Evolutionary conservation across 2,329 filamentous ascomycete species (phyloP), one percentile per base, ranked within the genome.

Genomic region (Zelopaecilomyces penicillatus): DNA sequence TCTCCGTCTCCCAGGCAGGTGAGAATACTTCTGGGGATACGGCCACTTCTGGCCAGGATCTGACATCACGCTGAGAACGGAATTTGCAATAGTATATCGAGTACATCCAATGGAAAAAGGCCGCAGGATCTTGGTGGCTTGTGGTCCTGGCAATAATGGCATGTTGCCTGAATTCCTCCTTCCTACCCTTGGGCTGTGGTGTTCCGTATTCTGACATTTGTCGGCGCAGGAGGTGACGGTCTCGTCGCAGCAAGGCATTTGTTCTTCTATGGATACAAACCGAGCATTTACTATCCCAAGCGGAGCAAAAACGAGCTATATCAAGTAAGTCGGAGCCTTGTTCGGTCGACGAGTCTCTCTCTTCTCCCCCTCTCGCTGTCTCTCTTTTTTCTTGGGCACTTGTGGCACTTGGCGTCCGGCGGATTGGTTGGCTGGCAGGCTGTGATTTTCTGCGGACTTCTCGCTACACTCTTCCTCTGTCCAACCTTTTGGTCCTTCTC

Each of bases 191-290:
- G 19, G 19, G 19, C 19, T 19, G 19, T 19, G 19, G 19, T 19
- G 19, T 19, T 44, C 42, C 28, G 5, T 12, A 5, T 30, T 39
- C 30, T 34, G 32, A 19, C 19, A 36, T 32, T 28, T 10, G 5
- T 76, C 75, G 37, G 19, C 19, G 30, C 43, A 90, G 87, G 93
- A 50, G 93, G 93, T 33, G 93, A 98, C 64, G 93, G 93, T 3
- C 78, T 98, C 3, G 93, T 98, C 29, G 90, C 91, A 39, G 93
- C 93, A 43, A 82, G 93, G 28, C 93, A 98, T 65, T 76, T 98
- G 5, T 81, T 80, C 61, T 86, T 95, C 60, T 97, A 94, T 62
- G 91, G 93, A 50, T 98, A 97, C 66, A 77, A 78, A 27, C 90
- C 91, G 4, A 84, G 80, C 6, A 74, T 98, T 37, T 97, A 93